Evolutionary conservation across 2,329 filamentous ascomycete species (phyloP), one percentile per base, ranked within the genome.

Genomic region (Aspergillus sp.): DNA sequence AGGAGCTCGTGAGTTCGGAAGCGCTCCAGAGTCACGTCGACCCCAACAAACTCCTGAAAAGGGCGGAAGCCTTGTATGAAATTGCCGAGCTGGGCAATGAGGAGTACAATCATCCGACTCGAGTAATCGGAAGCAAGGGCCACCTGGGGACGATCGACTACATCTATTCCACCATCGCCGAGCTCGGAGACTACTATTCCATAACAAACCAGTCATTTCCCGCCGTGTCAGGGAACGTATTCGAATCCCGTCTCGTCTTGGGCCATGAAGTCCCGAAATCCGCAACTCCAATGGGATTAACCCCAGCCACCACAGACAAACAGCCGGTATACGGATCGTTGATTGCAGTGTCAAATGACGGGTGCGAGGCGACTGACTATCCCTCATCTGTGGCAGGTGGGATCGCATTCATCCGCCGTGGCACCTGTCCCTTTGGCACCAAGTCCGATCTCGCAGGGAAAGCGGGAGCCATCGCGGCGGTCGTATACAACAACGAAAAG

Each of bases 401-500:
- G 47, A 85, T 94, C 55, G 88, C 86, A 5, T 76, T 93, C 46
- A 81, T 93, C 56, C 76, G 78, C 22, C 83, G 89, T 50, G 89
- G 89, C 48, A 76, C 70, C 1, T 93, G 89, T 67, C 63, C 84
- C 3, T 93, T 92, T 60, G 87, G 86, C 10, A 73, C 78, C 56
- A 93, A 94, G 73, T 86, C 86, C 2, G 79, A 79, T 51, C 74
- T 82, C 13, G 88, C 89, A 7, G 86, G 86, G 26, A 78, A 76
- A 50, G 86, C 86, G 1, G 88, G 88, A n/a, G 89, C 89, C 6
- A 67, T 83, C 4, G 88, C 85, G 4, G 88, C 86, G 1, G 73
- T 93, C 10, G 78, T 93, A 45, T 92, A 88, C 73, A 90, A 92
- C 75, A 86, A 85, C 59, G 83, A 84, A 3, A 70, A 80, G 2